Base-by-base conservation (phyloP, 208 protist species). In the Spongospora subterranea region DNA sequence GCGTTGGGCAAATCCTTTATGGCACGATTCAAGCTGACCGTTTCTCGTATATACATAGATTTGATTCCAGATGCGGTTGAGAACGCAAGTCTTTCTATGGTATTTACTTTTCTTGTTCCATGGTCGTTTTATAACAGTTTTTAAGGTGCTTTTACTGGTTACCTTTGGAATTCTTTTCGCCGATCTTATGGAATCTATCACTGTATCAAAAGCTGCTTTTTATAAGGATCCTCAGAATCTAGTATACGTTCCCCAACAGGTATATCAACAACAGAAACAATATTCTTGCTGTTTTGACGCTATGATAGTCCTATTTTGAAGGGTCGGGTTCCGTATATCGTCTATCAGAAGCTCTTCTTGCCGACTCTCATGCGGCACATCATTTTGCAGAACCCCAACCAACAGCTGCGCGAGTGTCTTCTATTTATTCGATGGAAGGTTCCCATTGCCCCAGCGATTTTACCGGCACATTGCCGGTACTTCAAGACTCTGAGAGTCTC, bases 101-200 rank as follows among this genome's bases (percentile, higher is more conserved):
- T 82, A 45, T 20, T 35, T 43, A 6, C n/a, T 6, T 17, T 82
- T n/a, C n/a, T n/a, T n/a, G n/a, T n/a, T n/a, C n/a, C 6, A 20
- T 43, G 71, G n/a, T 82, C n/a, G 6, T 17, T 82, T 6, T 40
- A 6, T 43, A 82, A 6, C 13, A 13, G 71, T 82, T 82, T 82
- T 6, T 6, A 39, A 82, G 71, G 71, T 82, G n/a, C n/a, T 82
- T 35, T 6, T 6, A 43, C 6, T 82, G 17, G 71, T 82, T 35
- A 43, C 71, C 13, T 6, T 43, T 35, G 71, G 71, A 13, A 43
- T 82, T n/a, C n/a, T 82, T 6, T 82, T 82, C 40, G 71, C 71
- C 71, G 71, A 82, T n/a, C n/a, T 82, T 6, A n/a, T 82, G 17
- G 71, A 82, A 82, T 82, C 71, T 43, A 82, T 82, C 13, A n/a